Base-by-base conservation (phyloP, 805 yeast genomes). In the Saturnispora mendoncae region DNA sequence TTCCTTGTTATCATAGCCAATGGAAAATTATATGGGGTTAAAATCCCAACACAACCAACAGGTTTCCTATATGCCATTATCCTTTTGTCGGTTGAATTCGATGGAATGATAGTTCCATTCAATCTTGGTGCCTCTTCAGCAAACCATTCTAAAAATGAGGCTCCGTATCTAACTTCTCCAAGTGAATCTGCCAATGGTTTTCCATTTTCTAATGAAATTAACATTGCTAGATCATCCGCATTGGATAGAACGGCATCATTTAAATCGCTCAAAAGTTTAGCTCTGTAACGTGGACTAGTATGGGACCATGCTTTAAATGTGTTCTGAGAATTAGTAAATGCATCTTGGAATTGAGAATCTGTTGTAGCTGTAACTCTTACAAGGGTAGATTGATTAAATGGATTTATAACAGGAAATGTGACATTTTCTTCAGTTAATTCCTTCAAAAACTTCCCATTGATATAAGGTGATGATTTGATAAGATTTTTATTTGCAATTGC, bases 11-110 rank as follows among this genome's bases (percentile, higher is more conserved):
- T 78, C 87, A 80, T 81, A 2, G 88, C 84, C 10, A 78, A 64
- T 2, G 94, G 94, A 58, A 84, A 84, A 60, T 84, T 84, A 90
- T 92, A 84, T 1, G 92, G 92, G 1, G 90, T 80, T 52, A 82
- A 57, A 39, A 83, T 75, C 1, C 87, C 88, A 50, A 83, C 80
- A 0, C 82, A 87, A 2, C 94, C 94, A 38, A 84, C 66, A 5
- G 94, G 90, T 58, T 80, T 85, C 51, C 75, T 71, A 37, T 76
- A 47, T 2, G 84, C 67, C 42, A 74, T 50, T 42, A 82, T 76
- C 41, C 78, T 65, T 51, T 64, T 67, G 19, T 57, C 46, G 1
- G 74, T 58, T 42, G 60, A 64, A 35, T 68, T 64, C 2, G 85
- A 74, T n/a, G 72, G 70, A 42, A 82, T 73, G 6, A 71, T 58